Conservation (phyloP, 768 basidiomycete genomes). For the Cyclocybe cylindracea region DNA sequence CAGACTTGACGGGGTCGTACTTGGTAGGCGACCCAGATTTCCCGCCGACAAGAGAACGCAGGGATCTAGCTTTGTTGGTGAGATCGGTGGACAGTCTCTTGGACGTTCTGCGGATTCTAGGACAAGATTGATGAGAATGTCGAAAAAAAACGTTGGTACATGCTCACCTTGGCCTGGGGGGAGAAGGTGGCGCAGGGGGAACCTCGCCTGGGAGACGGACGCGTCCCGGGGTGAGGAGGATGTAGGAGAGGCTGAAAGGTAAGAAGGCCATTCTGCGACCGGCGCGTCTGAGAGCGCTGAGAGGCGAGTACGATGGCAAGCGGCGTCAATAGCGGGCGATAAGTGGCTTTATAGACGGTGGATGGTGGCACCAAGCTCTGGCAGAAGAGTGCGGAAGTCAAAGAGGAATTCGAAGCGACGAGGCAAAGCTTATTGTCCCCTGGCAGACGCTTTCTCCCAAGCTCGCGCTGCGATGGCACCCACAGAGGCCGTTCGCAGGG, state of each 20-base stretch:
- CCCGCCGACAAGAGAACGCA: constrained; percentile 21
- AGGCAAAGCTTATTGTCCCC: too few species aligned
- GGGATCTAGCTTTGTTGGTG: constrained; percentile 25
- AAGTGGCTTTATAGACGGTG: too few species aligned
- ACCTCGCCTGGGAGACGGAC: constrained; percentile 51
- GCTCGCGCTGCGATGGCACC: too few species aligned
- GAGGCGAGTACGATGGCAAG: constrained; percentile 2
- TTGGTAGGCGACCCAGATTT: constrained; percentile 3
- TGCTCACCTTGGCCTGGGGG: constrained; percentile 19
- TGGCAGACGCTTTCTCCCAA: too few species aligned
- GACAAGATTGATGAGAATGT: neutral
- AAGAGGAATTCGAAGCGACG: too few species aligned
- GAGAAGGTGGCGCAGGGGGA: constrained; percentile 12
- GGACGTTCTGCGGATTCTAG: constrained; percentile 6
- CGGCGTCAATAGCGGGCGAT: too few species aligned
- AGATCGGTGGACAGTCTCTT: constrained; percentile 19
- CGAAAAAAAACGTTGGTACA: neutral
- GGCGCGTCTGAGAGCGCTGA: neutral
- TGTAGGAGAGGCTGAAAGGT: constrained; percentile 51
- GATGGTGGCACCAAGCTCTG: too few species aligned
- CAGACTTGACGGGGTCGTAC: neutral
- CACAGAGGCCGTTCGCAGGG: too few species aligned
- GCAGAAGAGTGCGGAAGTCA: too few species aligned
- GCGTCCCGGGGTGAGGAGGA: constrained; percentile 52
- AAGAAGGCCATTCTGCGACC: constrained; percentile 23